These are phyloP conservation scores for Macrophomina phaseolina DNA, from an alignment of 2,329 filamentous ascomycete species.

Conservation along the genomic window DNA sequence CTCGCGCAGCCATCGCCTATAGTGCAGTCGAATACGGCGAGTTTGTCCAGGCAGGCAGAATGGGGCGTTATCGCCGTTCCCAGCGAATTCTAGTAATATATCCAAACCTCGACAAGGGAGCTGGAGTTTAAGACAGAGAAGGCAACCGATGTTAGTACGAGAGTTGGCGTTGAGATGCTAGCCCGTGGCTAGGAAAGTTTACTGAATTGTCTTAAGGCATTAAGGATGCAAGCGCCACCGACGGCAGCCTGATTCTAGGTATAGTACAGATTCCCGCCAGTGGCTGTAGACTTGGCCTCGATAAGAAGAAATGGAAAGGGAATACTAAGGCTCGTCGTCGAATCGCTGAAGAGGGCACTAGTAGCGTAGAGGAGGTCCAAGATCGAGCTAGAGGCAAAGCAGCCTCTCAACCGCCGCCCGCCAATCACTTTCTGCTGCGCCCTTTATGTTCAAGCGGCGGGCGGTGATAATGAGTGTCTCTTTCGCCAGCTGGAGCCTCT, in stretches of 20 bases:
- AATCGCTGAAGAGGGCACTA: not conserved
- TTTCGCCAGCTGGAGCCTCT: no score
- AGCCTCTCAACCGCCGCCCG: not conserved
- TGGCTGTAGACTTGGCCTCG: slow-evolving; percentile 11
- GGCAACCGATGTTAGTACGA: not conserved
- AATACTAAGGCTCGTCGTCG: not conserved
- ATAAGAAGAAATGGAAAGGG: slow-evolving; percentile 6
- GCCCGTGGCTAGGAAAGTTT: not conserved
- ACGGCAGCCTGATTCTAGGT: slow-evolving; percentile 13
- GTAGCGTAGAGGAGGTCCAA: not conserved
- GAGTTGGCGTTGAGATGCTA: not conserved
- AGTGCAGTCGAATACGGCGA: not conserved
- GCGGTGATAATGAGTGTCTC: not conserved
- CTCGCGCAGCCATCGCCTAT: not conserved
- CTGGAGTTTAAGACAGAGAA: not conserved
- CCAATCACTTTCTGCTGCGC: not conserved
- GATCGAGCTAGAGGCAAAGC: not conserved
- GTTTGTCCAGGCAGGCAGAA: not conserved
- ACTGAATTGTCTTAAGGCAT: not conserved
- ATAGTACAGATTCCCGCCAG: not conserved
- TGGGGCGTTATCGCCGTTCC: not conserved
- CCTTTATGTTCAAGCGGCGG: not conserved
- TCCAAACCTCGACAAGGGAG: not conserved
- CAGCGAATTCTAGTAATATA: not conserved
- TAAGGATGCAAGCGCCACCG: not conserved